Conservation (phyloP, 768 basidiomycete genomes). For the Ramaria rubella region DNA sequence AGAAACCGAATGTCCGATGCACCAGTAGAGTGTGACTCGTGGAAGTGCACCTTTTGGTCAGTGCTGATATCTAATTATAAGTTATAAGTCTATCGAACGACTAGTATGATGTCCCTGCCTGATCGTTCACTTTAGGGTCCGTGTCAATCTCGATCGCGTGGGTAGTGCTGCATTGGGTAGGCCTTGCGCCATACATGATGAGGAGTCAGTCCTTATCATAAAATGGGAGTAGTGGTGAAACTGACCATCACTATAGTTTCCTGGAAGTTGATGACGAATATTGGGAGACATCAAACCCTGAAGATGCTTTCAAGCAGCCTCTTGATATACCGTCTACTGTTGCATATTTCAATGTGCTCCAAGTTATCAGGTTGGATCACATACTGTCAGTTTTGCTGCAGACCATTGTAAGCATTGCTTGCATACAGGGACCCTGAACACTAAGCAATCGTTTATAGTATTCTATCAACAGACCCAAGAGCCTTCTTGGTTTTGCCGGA, state of each 20-base stretch:
- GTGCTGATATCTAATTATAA: conserved; percentile 18
- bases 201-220: conserved; percentile 46
- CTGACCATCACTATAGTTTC: conserved; percentile 39
- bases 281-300: conserved; percentile 57
- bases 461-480: conserved; percentile 58
- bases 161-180: conserved; percentile 47
- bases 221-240: conserved; percentile 24
- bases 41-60: conserved; percentile 50
- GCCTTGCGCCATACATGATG: conserved; percentile 68
- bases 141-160: conserved; percentile 23
- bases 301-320: conserved; percentile 60
- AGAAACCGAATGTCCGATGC: conserved; percentile 32
- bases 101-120: conserved; percentile 8
- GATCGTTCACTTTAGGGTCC: conserved; percentile 9
- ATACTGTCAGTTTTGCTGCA: conserved; percentile 55
- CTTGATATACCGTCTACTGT: conserved; percentile 46
- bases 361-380: conserved; percentile 50
- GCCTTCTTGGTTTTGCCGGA: conserved; percentile 44
- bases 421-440: background rate
- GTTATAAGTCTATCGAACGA: too few relatives aligned
- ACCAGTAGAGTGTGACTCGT: conserved; percentile 56
- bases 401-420: conserved; percentile 41
- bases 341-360: conserved; percentile 49
- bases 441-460: conserved; percentile 40
- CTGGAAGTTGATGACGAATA: conserved; percentile 78